These are phyloP conservation scores for Diplogelasinospora grovesii DNA, from an alignment of 495 filamentous ascomycete genomes.

Conservation along the genomic window DNA sequence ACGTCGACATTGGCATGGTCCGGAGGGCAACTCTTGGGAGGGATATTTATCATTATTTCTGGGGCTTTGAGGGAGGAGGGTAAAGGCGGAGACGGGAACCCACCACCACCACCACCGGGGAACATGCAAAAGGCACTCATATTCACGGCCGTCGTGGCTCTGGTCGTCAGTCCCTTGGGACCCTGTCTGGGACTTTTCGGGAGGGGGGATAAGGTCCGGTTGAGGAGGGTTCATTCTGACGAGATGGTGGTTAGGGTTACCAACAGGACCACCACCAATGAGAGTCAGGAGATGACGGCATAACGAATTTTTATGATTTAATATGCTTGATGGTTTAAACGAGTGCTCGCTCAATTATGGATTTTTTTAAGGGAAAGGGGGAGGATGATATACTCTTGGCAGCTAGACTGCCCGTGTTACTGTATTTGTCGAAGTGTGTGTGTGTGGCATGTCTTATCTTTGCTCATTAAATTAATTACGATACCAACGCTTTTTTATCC, in stretches of 20 bases:
- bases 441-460: background rate
- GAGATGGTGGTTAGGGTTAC: too few relatives aligned
- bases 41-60: conserved; percentile 73
- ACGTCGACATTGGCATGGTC: conserved; percentile 77
- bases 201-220: conserved; percentile 39
- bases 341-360: too few relatives aligned
- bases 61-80: too few relatives aligned
- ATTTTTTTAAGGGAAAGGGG: too few relatives aligned
- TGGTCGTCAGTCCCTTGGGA: conserved; percentile 58
- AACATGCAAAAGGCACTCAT: conserved; percentile 72
- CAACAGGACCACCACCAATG: too few relatives aligned
- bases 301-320: too few relatives aligned
- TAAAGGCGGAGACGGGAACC: conserved; percentile 49
- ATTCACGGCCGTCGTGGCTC: conserved; percentile 66
- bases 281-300: too few relatives aligned
- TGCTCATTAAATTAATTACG: background rate
- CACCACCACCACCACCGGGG: conserved; percentile 54
- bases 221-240: conserved; percentile 48
- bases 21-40: conserved; percentile 73
- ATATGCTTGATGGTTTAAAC: too few relatives aligned
- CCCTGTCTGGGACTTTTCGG: conserved; percentile 62
- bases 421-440: conserved; percentile 7
- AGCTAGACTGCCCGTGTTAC: too few relatives aligned
- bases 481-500: background rate
- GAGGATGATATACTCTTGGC: conserved; percentile 2